These are phyloP conservation scores for Paramecium sexaurelia DNA, from an alignment of 73 alveolate genomes.

Conservation along the genomic window DNA sequence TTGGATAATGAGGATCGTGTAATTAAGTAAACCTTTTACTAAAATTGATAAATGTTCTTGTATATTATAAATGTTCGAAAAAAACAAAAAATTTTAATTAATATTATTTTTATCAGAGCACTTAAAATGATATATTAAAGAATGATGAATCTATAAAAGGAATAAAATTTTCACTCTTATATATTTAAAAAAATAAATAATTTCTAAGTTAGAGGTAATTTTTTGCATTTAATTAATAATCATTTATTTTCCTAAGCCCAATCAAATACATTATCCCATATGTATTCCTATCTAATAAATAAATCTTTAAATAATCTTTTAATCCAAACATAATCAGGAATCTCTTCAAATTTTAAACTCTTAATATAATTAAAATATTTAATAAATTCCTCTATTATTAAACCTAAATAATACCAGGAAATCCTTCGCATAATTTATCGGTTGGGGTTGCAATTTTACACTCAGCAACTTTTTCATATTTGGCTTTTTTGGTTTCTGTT, in stretches of 20 bases:
- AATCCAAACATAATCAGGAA: constrained; percentile 87
- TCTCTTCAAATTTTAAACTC: constrained; percentile 87
- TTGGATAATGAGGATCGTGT: too few species aligned
- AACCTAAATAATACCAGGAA: constrained; percentile 75
- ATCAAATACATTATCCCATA: constrained; percentile 69
- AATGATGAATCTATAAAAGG: too few species aligned
- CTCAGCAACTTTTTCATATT: constrained; percentile 80
- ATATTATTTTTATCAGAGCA: too few species aligned
- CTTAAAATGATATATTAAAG: too few species aligned
- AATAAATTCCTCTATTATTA: constrained; percentile 70
- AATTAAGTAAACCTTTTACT: too few species aligned
- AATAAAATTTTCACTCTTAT: too few species aligned
- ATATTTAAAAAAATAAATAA: too few species aligned
- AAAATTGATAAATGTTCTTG: too few species aligned
- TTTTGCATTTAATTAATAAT: background rate
- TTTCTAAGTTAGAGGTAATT: too few species aligned
- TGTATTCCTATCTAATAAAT: constrained; percentile 70
- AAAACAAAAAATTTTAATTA: too few species aligned
- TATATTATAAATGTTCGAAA: too few species aligned
- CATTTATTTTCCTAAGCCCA: constrained; percentile 52
- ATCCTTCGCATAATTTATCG: constrained; percentile 83
- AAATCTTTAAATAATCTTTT: constrained; percentile 85
- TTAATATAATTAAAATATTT: constrained; percentile 86
- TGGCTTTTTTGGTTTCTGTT: constrained; percentile 78
- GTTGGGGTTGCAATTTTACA: constrained; percentile 78